Evolutionary conservation across 495 filamentous ascomycete species (phyloP).

Genomic region (Aspergillus sclerotiicarbonarius): DNA sequence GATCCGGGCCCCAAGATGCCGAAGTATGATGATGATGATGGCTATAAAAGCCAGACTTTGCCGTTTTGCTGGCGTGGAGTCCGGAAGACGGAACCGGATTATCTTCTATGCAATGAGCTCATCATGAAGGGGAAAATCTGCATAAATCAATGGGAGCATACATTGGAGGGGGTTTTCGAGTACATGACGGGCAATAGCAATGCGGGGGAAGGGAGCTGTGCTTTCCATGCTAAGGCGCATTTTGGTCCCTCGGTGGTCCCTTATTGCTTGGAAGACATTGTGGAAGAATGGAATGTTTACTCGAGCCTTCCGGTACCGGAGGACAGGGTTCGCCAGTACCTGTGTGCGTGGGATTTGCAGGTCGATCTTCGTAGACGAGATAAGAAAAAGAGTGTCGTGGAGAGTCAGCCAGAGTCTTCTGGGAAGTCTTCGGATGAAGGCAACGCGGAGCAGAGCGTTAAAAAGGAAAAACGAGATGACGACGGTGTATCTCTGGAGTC

Average conservation of each 20-base stretch:
- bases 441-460: too few relatives aligned
- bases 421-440: too few relatives aligned
- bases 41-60: not conserved
- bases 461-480: too few relatives aligned
- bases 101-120: not conserved
- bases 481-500: too few relatives aligned
- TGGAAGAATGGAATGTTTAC: slow-evolving; percentile 14
- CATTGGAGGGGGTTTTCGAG: slow-evolving; percentile 6
- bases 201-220: not conserved
- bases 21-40: not conserved
- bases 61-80: slow-evolving; percentile 11
- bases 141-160: not conserved
- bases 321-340: slow-evolving; percentile 4
- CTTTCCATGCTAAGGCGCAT: not conserved
- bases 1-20: slow-evolving; percentile 8
- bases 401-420: too few relatives aligned
- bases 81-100: not conserved
- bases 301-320: not conserved
- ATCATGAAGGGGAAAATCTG: slow-evolving; percentile 8
- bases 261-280: slow-evolving; percentile 6
- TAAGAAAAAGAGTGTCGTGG: not conserved
- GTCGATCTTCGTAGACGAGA: slow-evolving; percentile 1
- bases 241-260: slow-evolving; percentile 4
- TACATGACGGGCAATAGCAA: slow-evolving; percentile 4
- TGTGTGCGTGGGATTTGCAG: not conserved